Evolutionary conservation across 2,329 filamentous ascomycete species (phyloP).

Genomic region (Penicillium brasilianum): DNA sequence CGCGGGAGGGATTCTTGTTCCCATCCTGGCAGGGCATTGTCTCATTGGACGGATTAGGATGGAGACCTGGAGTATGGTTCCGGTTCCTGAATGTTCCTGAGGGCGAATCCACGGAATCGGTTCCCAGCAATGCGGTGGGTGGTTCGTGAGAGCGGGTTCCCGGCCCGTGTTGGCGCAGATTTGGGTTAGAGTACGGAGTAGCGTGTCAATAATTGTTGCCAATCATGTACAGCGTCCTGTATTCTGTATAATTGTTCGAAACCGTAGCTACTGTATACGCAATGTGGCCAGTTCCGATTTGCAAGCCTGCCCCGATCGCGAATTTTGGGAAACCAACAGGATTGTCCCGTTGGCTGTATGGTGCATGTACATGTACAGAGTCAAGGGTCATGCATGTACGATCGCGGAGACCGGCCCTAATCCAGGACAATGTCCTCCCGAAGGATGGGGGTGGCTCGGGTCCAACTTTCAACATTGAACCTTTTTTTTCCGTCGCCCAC

Average conservation of each 20-base stretch:
- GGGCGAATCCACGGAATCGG: constrained; percentile 12
- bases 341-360: neutral
- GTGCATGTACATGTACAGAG: too few species aligned
- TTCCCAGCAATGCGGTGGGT: constrained; percentile 15
- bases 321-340: neutral
- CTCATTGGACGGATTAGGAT: constrained; percentile 3
- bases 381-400: neutral
- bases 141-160: constrained; percentile 18
- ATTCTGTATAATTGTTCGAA: neutral
- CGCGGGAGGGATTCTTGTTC: neutral
- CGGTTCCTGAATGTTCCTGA: neutral
- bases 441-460: neutral
- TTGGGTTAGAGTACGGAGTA: neutral
- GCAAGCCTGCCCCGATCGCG: neutral
- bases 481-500: neutral
- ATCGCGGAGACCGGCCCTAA: constrained; percentile 2
- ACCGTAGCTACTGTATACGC: neutral
- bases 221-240: neutral
- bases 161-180: constrained; percentile 10
- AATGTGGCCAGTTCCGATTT: too few species aligned
- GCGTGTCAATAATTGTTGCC: neutral
- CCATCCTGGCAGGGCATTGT: neutral
- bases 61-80: neutral
- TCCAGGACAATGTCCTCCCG: neutral
- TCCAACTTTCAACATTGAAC: neutral